These are phyloP conservation scores for Albophoma yamanashiensis DNA, from an alignment of 2,329 filamentous ascomycete species.

Conservation along the genomic window DNA sequence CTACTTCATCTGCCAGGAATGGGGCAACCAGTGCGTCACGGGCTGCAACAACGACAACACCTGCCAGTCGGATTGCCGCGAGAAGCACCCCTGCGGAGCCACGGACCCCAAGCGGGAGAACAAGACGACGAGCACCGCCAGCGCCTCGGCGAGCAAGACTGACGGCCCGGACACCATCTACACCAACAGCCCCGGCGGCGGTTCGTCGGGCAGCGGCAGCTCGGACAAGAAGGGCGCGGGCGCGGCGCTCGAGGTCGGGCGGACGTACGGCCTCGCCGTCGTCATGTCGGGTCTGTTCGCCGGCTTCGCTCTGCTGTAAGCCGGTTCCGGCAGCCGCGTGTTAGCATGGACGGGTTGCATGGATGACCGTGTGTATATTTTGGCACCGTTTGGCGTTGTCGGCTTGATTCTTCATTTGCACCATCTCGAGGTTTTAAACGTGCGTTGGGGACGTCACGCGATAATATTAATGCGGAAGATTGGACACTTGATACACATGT, in stretches of 20 bases:
- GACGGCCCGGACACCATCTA: slow-evolving; percentile 26
- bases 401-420: not conserved
- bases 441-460: not conserved
- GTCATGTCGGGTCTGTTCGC: slow-evolving; percentile 27
- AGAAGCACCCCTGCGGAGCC: slow-evolving; percentile 65
- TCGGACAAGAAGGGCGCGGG: slow-evolving; percentile 15
- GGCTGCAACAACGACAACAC: slow-evolving; percentile 43
- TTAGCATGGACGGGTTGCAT: not conserved
- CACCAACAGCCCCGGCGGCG: slow-evolving; percentile 16
- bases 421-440: not conserved
- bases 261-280: slow-evolving; percentile 25
- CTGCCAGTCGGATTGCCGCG: slow-evolving; percentile 50
- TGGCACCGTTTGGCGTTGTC: not conserved
- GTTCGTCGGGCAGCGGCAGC: slow-evolving; percentile 1
- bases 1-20: slow-evolving; percentile 65
- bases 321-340: not conserved
- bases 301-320: slow-evolving; percentile 29
- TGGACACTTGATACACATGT: not conserved
- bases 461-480: not conserved
- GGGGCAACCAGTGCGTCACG: slow-evolving; percentile 56
- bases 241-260: slow-evolving; percentile 20
- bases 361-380: not conserved
- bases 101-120: slow-evolving; percentile 51
- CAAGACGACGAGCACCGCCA: slow-evolving; percentile 31
- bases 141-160: slow-evolving; percentile 23